These are phyloP conservation scores for Zygnema cylindricum DNA, from an alignment of 139 green algal species.

Conservation along the genomic window DNA sequence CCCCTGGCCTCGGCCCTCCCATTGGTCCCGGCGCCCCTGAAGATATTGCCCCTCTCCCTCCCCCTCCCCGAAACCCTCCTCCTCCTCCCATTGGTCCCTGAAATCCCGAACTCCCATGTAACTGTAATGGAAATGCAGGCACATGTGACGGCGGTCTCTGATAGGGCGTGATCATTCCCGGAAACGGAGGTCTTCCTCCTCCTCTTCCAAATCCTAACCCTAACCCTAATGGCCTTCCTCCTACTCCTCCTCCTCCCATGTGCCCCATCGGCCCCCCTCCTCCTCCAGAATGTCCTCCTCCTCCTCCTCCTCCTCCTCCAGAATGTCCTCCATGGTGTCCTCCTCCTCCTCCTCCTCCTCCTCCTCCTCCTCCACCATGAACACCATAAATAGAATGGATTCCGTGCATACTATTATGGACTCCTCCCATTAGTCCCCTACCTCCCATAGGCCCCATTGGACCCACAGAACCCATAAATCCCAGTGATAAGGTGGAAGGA, in stretches of 20 bases:
- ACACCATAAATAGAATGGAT: no score
- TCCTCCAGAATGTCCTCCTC: constrained; percentile 32
- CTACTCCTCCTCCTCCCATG: constrained; percentile 29
- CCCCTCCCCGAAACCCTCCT: not conserved
- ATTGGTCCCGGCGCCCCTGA: not conserved
- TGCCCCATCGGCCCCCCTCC: constrained; percentile 26
- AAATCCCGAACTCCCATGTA: not conserved
- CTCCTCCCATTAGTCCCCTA: not conserved
- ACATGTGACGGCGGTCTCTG: not conserved
- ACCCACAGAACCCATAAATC: not conserved
- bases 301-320: constrained; percentile 29
- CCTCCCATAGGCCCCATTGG: not conserved
- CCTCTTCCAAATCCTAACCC: constrained; percentile 27
- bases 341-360: not conserved
- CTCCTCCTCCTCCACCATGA: not conserved
- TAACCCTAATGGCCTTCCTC: constrained; percentile 30
- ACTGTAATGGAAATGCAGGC: not conserved
- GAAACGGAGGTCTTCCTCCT: not conserved
- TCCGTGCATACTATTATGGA: not conserved
- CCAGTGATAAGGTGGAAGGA: no score
- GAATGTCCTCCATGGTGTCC: not conserved
- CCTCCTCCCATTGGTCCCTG: constrained; percentile 8
- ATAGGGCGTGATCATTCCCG: not conserved
- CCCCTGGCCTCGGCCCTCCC: constrained; percentile 1
- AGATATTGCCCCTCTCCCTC: constrained; percentile 2